Base-by-base conservation (phyloP, 192 early-diverging fungal species). In the Irineochytrium annulatum region DNA sequence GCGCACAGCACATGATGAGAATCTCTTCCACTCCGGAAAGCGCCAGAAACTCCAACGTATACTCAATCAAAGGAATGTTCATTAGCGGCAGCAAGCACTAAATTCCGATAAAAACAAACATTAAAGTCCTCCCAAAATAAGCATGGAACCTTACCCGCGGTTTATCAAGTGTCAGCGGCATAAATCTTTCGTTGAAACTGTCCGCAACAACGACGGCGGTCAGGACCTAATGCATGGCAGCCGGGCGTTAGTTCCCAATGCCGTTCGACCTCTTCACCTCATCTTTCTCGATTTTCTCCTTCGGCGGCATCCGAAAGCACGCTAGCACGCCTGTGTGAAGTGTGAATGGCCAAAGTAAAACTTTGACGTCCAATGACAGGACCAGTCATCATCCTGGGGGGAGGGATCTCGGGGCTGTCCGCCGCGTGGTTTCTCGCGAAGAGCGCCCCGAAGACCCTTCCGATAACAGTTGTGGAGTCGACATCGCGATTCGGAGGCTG, bases 11-110 rank as follows among this genome's bases (percentile, higher is more conserved):
- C 37, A 96, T 77, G 52, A 99, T 65, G 60, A 89, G 88, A 19
- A 94, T 80, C 63, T 95, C 91, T 54, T 89, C 76, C 1, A 97
- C 90, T 28, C 89, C 89, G 4, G 91, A 86, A 3, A 85, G 74
- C 3, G 93, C 93, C 24, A 99, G 77, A 49, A 92, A 83, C 69
- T 99, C 97, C 37, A 99, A 80, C 0, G 94, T 93, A 68, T 99
- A 97, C 67, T 97, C 92, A 62, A 99, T 89, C 60, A 99, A 74
- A 0, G 97, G 97, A 27, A 94, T 89, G 70, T 99, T 99, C 75
- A 87, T 90, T 24, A 99, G 80, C 17, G 92, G 93, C 52, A 97
- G 73, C 65, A 99, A 76, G 65, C 93, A 94, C 85, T 91, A 68
- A 2, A 43, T 32, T 26, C 22, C 26, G 14, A 22, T 32, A 20